Evolutionary conservation across 805 yeast species (phyloP).

Genomic region (Barnettozyma californica): DNA sequence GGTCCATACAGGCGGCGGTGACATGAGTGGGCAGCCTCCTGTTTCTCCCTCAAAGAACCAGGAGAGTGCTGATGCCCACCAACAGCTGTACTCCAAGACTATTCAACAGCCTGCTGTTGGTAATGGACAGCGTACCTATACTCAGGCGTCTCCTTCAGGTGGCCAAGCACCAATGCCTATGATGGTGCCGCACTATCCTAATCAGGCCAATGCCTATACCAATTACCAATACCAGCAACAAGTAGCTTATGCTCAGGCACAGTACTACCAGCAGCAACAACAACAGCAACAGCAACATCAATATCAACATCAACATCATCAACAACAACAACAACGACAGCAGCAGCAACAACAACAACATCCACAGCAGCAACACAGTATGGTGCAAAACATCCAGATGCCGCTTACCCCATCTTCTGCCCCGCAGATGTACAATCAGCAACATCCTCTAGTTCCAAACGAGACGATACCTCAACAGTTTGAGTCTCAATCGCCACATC

Average conservation of each 20-base stretch:
- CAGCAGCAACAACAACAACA: conserved; percentile 7
- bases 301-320: conserved; percentile 16
- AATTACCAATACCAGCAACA: conserved; percentile 17
- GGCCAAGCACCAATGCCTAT: conserved; percentile 13
- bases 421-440: conserved; percentile 10
- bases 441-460: conserved; percentile 9
- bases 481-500: conserved; percentile 3
- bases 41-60: conserved; percentile 1
- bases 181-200: conserved; percentile 21
- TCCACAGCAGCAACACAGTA: conserved; percentile 7
- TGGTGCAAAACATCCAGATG: conserved; percentile 6
- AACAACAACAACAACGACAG: conserved; percentile 11
- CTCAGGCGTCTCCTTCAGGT: background rate
- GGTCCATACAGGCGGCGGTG: background rate
- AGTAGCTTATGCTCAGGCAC: conserved; percentile 11
- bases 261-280: conserved; percentile 7
- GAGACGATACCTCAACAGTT: conserved; percentile 7
- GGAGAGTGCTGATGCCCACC: conserved; percentile 2
- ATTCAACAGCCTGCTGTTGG: background rate
- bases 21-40: background rate
- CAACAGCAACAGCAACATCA: conserved; percentile 7
- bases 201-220: conserved; percentile 5
- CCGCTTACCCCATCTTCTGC: conserved; percentile 10
- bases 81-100: conserved; percentile 1
- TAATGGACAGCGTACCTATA: background rate